A percentile compares a stretch with the other conserved stretches of the same genome.
Conservation (phyloP, 257 asterid species). For the Solanum pinnatisectum region DNA sequence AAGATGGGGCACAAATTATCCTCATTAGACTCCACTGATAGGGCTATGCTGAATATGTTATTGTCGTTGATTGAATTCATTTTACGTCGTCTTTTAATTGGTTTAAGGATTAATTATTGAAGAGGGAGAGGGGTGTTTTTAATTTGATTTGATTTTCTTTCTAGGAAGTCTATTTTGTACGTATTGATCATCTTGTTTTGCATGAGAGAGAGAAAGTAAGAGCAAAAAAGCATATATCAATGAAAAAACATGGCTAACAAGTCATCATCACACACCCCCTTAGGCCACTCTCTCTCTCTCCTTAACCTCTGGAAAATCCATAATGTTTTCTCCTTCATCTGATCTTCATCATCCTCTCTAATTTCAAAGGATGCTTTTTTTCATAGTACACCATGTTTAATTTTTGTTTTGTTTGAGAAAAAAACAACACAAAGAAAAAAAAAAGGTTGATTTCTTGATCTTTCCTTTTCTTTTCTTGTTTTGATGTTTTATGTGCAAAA, state of each 20-base stretch:
- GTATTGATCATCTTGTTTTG: conserved; percentile 20
- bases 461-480: conserved; percentile 7
- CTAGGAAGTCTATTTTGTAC: conserved; percentile 41
- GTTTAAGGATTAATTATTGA: conserved; percentile 37
- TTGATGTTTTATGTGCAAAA: background rate
- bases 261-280: conserved; percentile 30
- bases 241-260: conserved; percentile 39
- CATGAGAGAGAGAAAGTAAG: conserved; percentile 21
- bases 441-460: background rate
- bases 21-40: rapidly evolving
- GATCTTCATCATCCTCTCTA: background rate
- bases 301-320: background rate
- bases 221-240: conserved; percentile 10
- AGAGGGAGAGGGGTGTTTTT: conserved; percentile 4
- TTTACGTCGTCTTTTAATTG: conserved; percentile 10
- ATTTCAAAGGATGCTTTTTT: background rate
- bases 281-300: background rate
- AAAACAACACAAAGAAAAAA: background rate
- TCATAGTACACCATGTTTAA: background rate
- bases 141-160: conserved; percentile 9
- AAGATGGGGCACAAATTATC: background rate
- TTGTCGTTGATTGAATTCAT: conserved; percentile 2
- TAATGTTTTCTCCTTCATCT: background rate
- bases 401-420: background rate
- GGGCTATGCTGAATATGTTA: background rate